Evolutionary conservation across 768 basidiomycete species (phyloP).

Genomic region (Boletellus emodensis): DNA sequence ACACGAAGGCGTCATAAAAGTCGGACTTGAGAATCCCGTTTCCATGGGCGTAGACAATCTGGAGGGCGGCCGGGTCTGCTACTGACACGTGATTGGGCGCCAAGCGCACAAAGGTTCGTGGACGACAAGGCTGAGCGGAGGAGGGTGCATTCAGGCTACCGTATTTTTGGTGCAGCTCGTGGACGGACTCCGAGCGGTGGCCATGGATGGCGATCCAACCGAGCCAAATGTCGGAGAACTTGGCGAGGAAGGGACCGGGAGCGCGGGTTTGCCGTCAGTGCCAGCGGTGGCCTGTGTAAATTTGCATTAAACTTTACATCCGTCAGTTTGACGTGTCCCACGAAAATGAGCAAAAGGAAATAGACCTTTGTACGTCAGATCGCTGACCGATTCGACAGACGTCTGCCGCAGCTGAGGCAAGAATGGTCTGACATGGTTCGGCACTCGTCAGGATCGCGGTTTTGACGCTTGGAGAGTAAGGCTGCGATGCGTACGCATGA

Average conservation of each 20-base stretch:
- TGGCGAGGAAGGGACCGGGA: conserved; percentile 72
- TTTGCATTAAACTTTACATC: too few relatives aligned
- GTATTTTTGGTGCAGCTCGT: conserved; percentile 67
- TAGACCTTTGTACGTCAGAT: too few relatives aligned
- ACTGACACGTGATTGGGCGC: conserved; percentile 77
- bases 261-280: too few relatives aligned
- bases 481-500: too few relatives aligned
- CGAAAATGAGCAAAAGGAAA: too few relatives aligned
- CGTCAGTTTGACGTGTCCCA: too few relatives aligned
- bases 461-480: too few relatives aligned
- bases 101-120: conserved; percentile 65
- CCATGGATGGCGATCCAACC: conserved; percentile 62
- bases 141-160: conserved; percentile 38
- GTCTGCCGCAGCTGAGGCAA: too few relatives aligned
- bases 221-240: conserved; percentile 71
- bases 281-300: too few relatives aligned
- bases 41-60: conserved; percentile 74
- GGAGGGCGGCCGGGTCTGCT: conserved; percentile 73
- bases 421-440: too few relatives aligned
- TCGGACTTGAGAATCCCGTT: conserved; percentile 76
- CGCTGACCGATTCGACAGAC: too few relatives aligned
- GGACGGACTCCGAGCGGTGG: conserved; percentile 71
- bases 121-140: neutral
- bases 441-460: too few relatives aligned
- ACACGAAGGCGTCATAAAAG: conserved; percentile 81